Percentiles rank a stretch among this genome's conserved stretches.
Conservation (phyloP, 768 basidiomycete genomes). For the Cyclocybe aegerita region DNA sequence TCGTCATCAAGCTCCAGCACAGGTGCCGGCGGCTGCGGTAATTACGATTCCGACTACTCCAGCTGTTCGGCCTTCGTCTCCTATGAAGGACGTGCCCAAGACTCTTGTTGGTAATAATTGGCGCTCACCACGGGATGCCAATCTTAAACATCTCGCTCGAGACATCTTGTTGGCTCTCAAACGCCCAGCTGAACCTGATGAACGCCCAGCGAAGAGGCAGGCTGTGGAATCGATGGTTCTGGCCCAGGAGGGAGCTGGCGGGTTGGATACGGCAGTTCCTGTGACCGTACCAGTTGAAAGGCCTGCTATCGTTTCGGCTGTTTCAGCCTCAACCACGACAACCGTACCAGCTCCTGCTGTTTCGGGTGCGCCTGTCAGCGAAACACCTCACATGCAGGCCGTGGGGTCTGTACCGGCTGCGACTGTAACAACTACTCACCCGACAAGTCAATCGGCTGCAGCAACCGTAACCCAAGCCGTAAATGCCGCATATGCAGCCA, state of each 20-base stretch:
- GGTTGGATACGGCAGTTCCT: not conserved
- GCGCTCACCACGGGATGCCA: slow-evolving; percentile 40
- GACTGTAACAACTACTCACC: no score
- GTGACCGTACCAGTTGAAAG: not conserved
- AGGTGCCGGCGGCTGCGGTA: not conserved
- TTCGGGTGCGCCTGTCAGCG: no score
- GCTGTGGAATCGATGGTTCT: slow-evolving; percentile 6
- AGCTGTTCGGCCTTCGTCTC: not conserved
- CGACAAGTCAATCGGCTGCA: no score
- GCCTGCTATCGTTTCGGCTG: no score
- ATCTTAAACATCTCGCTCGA: slow-evolving; percentile 51
- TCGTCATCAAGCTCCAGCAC: no score
- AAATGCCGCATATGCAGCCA: not conserved
- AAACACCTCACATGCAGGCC: no score
- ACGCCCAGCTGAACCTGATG: slow-evolving; percentile 10
- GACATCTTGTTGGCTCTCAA: slow-evolving; percentile 57
- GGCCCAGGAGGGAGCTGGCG: no score
- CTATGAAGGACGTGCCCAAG: not conserved
- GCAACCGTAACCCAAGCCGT: no score
- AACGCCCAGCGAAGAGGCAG: slow-evolving; percentile 21
- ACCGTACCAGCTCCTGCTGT: no score
- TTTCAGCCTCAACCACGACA: no score
- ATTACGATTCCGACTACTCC: not conserved
- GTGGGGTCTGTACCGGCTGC: no score
- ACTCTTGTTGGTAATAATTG: not conserved